A percentile compares a stretch with the other conserved stretches of the same genome.
Evolutionary conservation across 495 filamentous ascomycete species (phyloP).

Genomic region (Neurospora pannonica): DNA sequence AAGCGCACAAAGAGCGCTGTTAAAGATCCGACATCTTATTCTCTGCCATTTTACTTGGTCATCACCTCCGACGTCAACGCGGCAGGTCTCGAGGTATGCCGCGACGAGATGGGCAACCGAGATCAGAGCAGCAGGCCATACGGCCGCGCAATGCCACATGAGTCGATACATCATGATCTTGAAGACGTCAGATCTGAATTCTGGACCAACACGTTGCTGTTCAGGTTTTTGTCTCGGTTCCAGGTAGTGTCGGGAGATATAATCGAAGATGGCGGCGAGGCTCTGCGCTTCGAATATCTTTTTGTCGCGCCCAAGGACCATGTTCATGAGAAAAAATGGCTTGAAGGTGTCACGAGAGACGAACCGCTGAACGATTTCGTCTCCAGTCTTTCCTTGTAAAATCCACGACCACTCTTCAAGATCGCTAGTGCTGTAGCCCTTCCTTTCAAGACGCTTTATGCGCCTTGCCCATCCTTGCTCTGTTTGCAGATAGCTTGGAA

Average conservation of each 20-base stretch:
- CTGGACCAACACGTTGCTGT: not conserved
- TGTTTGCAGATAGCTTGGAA: conserved; percentile 9
- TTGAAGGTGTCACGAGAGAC: conserved; percentile 21
- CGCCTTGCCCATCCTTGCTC: conserved; percentile 22
- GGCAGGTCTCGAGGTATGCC: conserved; percentile 24
- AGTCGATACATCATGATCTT: conserved; percentile 24
- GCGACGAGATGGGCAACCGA: conserved; percentile 24
- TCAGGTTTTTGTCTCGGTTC: not conserved
- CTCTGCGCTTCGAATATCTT: conserved; percentile 16
- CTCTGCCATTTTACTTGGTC: conserved; percentile 5
- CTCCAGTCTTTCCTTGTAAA: conserved; percentile 23
- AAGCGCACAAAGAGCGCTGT: conserved; percentile 25
- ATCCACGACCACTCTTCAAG: conserved; percentile 36
- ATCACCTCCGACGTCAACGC: not conserved
- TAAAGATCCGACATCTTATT: conserved; percentile 24
- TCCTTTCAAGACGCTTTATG: conserved; percentile 11
- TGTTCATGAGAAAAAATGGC: conserved; percentile 28
- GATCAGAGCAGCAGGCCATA: conserved; percentile 26
- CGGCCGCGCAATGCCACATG: conserved; percentile 17
- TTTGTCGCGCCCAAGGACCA: conserved; percentile 25
- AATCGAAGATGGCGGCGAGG: conserved; percentile 22
- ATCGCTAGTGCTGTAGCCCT: conserved; percentile 17
- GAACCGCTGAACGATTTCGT: conserved; percentile 25
- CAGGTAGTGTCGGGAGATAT: conserved; percentile 23
- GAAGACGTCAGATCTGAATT: conserved; percentile 19